phyloP scores from a whole-genome alignment of 2,329 filamentous ascomycete species.

The Escovopsis sp. region DNA sequence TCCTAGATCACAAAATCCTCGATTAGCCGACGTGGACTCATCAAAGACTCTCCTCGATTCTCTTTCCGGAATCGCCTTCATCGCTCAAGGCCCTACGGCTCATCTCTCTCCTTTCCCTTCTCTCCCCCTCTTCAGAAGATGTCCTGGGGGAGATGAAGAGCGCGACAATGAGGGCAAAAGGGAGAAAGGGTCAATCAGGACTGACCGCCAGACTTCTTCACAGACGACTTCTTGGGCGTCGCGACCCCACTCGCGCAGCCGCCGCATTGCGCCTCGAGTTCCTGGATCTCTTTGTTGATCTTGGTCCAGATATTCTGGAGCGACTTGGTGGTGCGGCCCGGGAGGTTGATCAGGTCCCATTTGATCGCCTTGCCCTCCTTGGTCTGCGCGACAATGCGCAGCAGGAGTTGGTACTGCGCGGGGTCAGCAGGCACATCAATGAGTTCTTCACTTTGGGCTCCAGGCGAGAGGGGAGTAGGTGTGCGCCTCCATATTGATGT shows the following conservation, averaged over 20 bases:
- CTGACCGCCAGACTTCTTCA: conserved; percentile 8
- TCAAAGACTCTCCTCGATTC: no score
- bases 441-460: no score
- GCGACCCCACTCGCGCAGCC: neutral
- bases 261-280: conserved; percentile 1
- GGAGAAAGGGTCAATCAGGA: neutral
- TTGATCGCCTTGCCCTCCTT: conserved; percentile 18
- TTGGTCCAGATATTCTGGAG: conserved; percentile 22
- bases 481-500: no score
- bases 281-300: conserved; percentile 18
- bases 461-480: no score
- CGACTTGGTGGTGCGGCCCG: conserved; percentile 22
- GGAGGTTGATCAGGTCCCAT: conserved; percentile 20
- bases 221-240: conserved; percentile 7
- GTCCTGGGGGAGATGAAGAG: neutral
- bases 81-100: no score
- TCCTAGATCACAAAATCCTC: neutral
- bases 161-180: neutral
- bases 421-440: neutral
- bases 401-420: conserved; percentile 18
- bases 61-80: no score
- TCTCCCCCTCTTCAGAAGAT: no score
- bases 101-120: no score
- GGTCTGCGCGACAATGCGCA: conserved; percentile 20
- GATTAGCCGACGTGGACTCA: no score